Evolutionary conservation across 2,329 filamentous ascomycete genomes (phyloP), one percentile per base, ranked within the genome.

Genomic region (Paracorniculantispora psalliotae): DNA sequence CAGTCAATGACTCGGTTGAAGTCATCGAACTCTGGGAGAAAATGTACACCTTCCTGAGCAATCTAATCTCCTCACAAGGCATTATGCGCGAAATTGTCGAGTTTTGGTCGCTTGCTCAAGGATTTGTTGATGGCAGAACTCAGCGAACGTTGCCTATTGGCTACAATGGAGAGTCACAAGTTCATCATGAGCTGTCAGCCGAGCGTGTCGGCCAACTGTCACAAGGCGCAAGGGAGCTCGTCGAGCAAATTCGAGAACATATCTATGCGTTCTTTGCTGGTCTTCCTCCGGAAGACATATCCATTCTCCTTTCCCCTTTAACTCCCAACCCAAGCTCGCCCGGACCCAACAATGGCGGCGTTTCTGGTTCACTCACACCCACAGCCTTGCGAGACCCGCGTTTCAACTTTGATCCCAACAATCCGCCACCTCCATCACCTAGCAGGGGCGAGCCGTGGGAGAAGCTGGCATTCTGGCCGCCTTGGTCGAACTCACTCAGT

Each of bases 391-490:
- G 86, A 57, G 89, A 91, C 65, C 86, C 88, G 48, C 84, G 89
- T 1, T 93, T 96, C 73, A 89, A 87, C 58, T 85, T 96, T 61
- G 91, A 96, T 68, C 80, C 85, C 0, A 88, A 83, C 68, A 92
- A 90, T 62, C 77, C 90, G 2, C 92, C 91, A 1, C 85, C 87
- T 12, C 86, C 88, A 1, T 91, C 89, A 0, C 90, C 91, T 0
- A 90, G 82, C 65, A 84, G 83, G 47, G 93, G 92, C 6, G 91
- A 96, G 66, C 77, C 87, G 0, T 97, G 92, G 91, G 94, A 97
- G 69, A 89, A 93, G 75, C 85, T 94, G 72, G 93, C 92, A 0
- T 99, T 97, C 73, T 97, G 93, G 92, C 92, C 93, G 4, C 94
- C 93, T 0, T 88, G 90, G 75, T 90, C 92, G 2, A 97, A 97